A percentile compares a stretch with the other conserved stretches of the same genome.
Evolutionary conservation across 306 rosid species (phyloP).

Genomic region (Cajanus cajan): DNA sequence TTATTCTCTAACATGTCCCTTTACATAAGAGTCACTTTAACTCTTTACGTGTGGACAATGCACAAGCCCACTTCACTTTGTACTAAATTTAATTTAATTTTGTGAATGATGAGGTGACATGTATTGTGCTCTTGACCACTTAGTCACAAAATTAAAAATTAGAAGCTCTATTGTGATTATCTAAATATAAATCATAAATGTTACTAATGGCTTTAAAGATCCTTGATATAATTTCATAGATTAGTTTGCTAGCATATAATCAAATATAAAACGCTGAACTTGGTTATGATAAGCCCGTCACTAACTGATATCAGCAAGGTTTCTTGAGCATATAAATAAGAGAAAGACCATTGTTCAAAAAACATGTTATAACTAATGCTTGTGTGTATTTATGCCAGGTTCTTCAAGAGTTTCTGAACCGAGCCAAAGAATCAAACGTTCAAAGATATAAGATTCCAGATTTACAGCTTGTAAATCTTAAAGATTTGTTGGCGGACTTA

Average conservation of each 20-base stretch:
- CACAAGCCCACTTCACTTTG: not conserved
- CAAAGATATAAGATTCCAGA: constrained; percentile 53
- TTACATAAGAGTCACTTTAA: not conserved
- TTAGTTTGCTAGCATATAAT: constrained; percentile 8
- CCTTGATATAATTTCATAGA: constrained; percentile 10
- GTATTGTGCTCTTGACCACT: not conserved
- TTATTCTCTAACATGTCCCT: not conserved
- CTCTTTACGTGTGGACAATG: not conserved
- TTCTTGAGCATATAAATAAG: constrained; percentile 8
- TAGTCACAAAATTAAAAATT: not conserved
- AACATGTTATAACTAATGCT: constrained; percentile 32
- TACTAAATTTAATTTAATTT: not conserved
- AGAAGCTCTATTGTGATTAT: not conserved
- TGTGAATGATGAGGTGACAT: not conserved
- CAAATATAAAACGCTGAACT: not conserved
- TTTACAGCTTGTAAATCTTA: constrained; percentile 74
- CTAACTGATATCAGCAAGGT: constrained; percentile 9
- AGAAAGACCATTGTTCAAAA: not conserved
- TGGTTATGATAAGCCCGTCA: not conserved
- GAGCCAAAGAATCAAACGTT: constrained; percentile 67
- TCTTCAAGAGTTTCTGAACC: constrained; percentile 87
- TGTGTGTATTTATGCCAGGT: constrained; percentile 50
- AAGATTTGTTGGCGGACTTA: constrained; percentile 66
- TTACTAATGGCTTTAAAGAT: not conserved
- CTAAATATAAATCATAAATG: not conserved